These are phyloP conservation scores for Mortierella polycephala DNA, from an alignment of 371 early-diverging fungal species.

Conservation along the genomic window DNA sequence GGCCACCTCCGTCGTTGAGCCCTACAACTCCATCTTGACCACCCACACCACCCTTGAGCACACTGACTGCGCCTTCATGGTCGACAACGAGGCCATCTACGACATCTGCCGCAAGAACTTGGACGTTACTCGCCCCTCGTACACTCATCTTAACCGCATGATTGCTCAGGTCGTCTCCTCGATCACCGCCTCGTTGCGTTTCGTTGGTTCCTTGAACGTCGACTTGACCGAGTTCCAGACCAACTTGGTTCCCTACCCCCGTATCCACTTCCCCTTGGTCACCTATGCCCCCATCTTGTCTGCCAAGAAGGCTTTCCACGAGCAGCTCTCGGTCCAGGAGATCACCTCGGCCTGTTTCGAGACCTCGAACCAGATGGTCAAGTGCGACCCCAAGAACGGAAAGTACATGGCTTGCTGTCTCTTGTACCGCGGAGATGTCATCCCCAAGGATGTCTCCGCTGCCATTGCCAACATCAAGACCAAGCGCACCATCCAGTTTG, in stretches of 20 bases:
- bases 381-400: slow-evolving; percentile 94
- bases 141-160: slow-evolving; percentile 98
- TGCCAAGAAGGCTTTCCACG: slow-evolving; percentile 92
- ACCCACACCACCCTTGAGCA: slow-evolving; percentile 99
- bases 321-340: slow-evolving; percentile 90
- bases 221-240: slow-evolving; percentile 98
- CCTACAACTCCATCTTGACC: slow-evolving; percentile 97
- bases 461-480: slow-evolving; percentile 91
- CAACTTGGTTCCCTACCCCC: slow-evolving; percentile 97
- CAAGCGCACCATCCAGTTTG: slow-evolving; percentile 93
- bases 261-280: slow-evolving; percentile 96
- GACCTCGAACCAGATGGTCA: slow-evolving; percentile 97
- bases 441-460: slow-evolving; percentile 88
- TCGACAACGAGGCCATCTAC: slow-evolving; percentile 99
- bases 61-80: slow-evolving; percentile 99
- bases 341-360: slow-evolving; percentile 96
- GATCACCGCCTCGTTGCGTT: slow-evolving; percentile 99
- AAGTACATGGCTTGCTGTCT: slow-evolving; percentile 98
- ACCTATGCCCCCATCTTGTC: slow-evolving; percentile 95
- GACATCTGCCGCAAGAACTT: slow-evolving; percentile 99
- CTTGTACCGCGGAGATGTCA: slow-evolving; percentile 94
- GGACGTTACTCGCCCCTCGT: slow-evolving; percentile 97
- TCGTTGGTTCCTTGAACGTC: slow-evolving; percentile 96
- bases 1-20: slow-evolving; percentile 97
- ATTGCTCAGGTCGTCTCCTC: slow-evolving; percentile 99